phyloP scores from a whole-genome alignment of 306 rosid genomes.

The Vicia sativa region DNA sequence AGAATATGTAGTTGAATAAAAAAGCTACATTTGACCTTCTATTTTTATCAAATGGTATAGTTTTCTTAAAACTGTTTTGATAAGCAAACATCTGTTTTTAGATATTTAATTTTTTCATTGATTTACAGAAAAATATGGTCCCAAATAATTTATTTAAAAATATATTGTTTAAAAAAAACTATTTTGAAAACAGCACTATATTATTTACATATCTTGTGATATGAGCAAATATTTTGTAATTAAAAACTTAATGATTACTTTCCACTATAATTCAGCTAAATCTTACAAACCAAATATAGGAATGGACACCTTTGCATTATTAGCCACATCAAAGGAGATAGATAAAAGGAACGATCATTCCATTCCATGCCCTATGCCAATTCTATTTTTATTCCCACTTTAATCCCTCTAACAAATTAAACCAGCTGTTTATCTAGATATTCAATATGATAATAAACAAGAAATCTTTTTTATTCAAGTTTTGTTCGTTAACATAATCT shows the following conservation, averaged over 20 bases:
- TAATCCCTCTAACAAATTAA: constrained; percentile 17
- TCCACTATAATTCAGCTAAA: constrained; percentile 12
- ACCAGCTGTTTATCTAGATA: background rate
- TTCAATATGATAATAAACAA: no score
- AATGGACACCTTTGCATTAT: constrained; percentile 17
- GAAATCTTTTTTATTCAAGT: no score
- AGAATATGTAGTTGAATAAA: constrained; percentile 1
- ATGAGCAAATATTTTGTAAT: background rate
- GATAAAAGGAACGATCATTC: constrained; percentile 17
- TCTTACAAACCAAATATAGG: background rate
- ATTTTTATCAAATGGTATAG: background rate
- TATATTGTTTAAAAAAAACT: background rate
- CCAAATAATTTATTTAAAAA: background rate
- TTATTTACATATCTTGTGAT: background rate
- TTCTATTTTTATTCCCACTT: constrained; percentile 18
- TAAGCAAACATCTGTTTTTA: constrained; percentile 1
- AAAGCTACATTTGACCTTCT: background rate
- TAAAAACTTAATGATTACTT: constrained; percentile 6
- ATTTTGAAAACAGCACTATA: background rate
- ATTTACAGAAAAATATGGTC: background rate
- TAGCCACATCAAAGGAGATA: constrained; percentile 8
- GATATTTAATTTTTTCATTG: background rate
- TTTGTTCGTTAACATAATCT: no score
- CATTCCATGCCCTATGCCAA: constrained; percentile 2
- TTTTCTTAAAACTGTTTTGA: background rate